Conservation (phyloP, 805 yeast species). For the Spathaspora sp. region DNA sequence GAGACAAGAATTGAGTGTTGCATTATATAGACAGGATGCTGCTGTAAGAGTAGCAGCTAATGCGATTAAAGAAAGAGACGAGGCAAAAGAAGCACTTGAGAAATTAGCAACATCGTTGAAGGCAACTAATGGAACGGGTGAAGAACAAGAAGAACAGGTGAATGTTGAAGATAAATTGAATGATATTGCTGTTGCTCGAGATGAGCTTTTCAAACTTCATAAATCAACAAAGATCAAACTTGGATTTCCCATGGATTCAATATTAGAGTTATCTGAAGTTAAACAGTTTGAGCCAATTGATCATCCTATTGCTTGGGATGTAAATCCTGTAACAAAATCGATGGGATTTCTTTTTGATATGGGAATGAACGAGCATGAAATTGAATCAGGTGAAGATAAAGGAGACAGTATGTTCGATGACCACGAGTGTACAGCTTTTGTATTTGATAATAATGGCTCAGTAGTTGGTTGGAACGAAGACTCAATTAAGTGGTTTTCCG, state of each 20-base stretch:
- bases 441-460: not conserved
- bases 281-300: not conserved
- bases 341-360: not conserved
- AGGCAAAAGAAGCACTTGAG: conserved; percentile 62
- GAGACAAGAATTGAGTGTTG: conserved; percentile 68
- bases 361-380: not conserved
- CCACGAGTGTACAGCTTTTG: not conserved
- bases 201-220: conserved; percentile 31
- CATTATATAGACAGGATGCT: conserved; percentile 85
- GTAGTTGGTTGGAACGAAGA: not conserved
- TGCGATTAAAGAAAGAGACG: conserved; percentile 73
- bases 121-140: conserved; percentile 3
- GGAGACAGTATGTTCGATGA: not conserved
- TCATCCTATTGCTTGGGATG: not conserved
- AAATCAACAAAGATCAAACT: conserved; percentile 24
- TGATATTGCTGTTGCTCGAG: conserved; percentile 21
- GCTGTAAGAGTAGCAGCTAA: conserved; percentile 82
- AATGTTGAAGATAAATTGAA: conserved; percentile 1
- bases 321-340: not conserved
- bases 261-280: not conserved
- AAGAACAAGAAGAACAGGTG: not conserved
- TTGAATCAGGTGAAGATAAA: not conserved
- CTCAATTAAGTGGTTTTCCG: not conserved
- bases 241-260: conserved; percentile 7
- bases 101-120: conserved; percentile 43